A percentile compares a stretch with the other conserved stretches of the same genome.
phyloP scores from a whole-genome alignment of 1,284 basidiomycete genomes.

The Trametes polyzona region DNA sequence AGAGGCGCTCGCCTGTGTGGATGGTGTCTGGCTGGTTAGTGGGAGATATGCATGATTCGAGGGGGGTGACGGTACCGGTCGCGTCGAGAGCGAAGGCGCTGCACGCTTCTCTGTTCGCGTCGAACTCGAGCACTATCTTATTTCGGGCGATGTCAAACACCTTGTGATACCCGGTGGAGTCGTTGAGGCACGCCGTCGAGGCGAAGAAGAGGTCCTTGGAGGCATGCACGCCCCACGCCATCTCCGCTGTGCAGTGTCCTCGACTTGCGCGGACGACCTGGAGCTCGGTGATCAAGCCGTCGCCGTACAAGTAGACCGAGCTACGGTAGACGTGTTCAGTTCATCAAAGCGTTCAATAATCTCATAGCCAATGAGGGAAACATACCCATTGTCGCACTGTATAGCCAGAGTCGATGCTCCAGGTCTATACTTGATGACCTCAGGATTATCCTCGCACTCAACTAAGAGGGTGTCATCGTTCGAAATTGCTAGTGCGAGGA shows the following conservation, averaged over 20 bases:
- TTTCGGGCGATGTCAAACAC: slow-evolving; percentile 48
- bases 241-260: slow-evolving; percentile 31
- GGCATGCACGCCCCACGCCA: slow-evolving; percentile 55
- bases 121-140: slow-evolving; percentile 40
- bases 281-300: not conserved
- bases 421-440: slow-evolving; percentile 28
- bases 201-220: slow-evolving; percentile 53
- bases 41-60: not conserved
- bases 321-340: not conserved
- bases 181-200: slow-evolving; percentile 54
- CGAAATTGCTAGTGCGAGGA: not conserved
- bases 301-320: slow-evolving; percentile 15
- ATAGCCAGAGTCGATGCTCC: slow-evolving; percentile 19
- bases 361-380: not conserved
- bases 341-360: no score
- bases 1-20: slow-evolving; percentile 20
- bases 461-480: not conserved
- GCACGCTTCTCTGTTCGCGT: slow-evolving; percentile 37
- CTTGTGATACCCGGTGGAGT: slow-evolving; percentile 50
- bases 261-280: slow-evolving; percentile 1
- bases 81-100: slow-evolving; percentile 41
- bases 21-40: no score
- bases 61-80: slow-evolving; percentile 1
- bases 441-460: slow-evolving; percentile 21
- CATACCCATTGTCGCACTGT: slow-evolving; percentile 29